phyloP scores from a whole-genome alignment of 2,329 filamentous ascomycete genomes.

The Myrmaecium sp. region DNA sequence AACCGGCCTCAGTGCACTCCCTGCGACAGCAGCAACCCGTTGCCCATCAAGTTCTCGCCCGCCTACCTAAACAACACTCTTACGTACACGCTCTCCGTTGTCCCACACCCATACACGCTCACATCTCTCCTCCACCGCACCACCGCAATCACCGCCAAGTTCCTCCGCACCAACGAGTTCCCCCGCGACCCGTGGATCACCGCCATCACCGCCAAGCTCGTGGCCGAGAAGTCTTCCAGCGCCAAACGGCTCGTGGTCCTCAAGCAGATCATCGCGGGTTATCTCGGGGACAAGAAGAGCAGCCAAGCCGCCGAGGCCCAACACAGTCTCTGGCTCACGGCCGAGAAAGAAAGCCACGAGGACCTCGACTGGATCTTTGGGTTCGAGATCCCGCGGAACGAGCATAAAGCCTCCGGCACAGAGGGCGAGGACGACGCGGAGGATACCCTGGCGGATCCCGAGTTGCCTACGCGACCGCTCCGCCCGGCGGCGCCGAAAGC shows the following conservation, averaged over 20 bases:
- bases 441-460: constrained; percentile 38
- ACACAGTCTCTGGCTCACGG: constrained; percentile 65
- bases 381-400: constrained; percentile 54
- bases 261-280: constrained; percentile 65
- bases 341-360: constrained; percentile 43
- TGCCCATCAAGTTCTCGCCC: constrained; percentile 49
- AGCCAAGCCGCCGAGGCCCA: no score
- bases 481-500: constrained; percentile 30
- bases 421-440: constrained; percentile 9
- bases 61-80: constrained; percentile 55
- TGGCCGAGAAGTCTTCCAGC: constrained; percentile 45
- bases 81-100: constrained; percentile 66
- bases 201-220: constrained; percentile 50
- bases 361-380: constrained; percentile 84
- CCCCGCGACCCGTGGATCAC: constrained; percentile 65
- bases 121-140: constrained; percentile 46
- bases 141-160: constrained; percentile 24
- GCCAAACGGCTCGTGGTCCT: constrained; percentile 53
- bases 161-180: constrained; percentile 41
- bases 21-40: constrained; percentile 35
- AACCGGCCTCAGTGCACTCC: constrained; percentile 58
- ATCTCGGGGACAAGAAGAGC: no score
- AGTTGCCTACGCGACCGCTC: constrained; percentile 41
- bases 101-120: constrained; percentile 84
- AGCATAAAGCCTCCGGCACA: no score